These are phyloP conservation scores for Eruca vesicaria DNA, from an alignment of 441 rosid genomes.

Conservation along the genomic window DNA sequence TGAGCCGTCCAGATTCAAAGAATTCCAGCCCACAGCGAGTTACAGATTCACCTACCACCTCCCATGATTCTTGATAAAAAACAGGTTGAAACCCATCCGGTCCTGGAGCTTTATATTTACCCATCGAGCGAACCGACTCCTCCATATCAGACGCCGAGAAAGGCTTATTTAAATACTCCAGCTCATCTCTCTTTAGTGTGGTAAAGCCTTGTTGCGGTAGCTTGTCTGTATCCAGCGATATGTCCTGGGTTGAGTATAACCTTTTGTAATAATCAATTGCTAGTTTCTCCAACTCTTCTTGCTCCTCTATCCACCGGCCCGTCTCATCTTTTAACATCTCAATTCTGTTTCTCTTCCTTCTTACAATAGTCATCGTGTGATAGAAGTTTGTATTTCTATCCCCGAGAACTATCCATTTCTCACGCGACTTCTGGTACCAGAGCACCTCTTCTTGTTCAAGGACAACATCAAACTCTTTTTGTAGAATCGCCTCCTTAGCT, in stretches of 20 bases:
- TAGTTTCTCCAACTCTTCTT: background rate
- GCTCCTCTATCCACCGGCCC: background rate
- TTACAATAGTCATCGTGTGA: background rate
- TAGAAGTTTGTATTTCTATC: background rate
- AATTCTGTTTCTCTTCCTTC: background rate
- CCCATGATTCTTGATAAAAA: background rate
- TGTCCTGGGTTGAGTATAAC: too few species aligned
- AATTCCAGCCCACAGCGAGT: background rate
- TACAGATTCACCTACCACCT: background rate
- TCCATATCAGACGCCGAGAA: too few species aligned
- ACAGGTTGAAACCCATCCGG: background rate
- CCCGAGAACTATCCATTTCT: background rate
- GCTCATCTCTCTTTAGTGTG: too few species aligned
- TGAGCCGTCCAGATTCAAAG: background rate
- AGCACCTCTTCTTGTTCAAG: background rate
- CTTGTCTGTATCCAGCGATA: too few species aligned
- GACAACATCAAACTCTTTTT: background rate
- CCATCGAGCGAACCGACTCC: too few species aligned
- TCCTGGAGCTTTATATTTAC: background rate
- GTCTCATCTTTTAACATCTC: background rate
- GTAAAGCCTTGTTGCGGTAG: too few species aligned
- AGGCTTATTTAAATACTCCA: too few species aligned
- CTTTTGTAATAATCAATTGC: background rate
- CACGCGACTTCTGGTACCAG: background rate
- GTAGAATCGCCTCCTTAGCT: background rate